Evolutionary conservation across 805 yeast species (phyloP).

Genomic region (Komagataella phaffii): DNA sequence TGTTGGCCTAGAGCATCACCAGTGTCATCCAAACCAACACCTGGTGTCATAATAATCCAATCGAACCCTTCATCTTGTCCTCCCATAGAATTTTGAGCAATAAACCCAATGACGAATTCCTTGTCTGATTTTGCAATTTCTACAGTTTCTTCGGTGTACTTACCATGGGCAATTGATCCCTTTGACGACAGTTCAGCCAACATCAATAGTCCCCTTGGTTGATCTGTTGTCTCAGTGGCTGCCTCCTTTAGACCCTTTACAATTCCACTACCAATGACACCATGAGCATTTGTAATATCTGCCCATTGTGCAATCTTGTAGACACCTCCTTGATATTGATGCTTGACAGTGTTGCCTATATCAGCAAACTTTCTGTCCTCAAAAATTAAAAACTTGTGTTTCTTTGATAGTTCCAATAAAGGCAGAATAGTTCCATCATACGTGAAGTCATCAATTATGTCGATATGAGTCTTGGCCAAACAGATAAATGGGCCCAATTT

Average conservation of each 20-base stretch:
- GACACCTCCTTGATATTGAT: constrained; percentile 85
- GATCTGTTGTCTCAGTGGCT: constrained; percentile 50
- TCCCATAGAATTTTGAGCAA: constrained; percentile 85
- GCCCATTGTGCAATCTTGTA: constrained; percentile 89
- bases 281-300: constrained; percentile 95
- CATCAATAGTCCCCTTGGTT: constrained; percentile 87
- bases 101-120: constrained; percentile 90
- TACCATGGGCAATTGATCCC: constrained; percentile 89
- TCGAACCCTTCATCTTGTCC: constrained; percentile 78
- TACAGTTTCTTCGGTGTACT: constrained; percentile 75
- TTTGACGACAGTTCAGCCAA: constrained; percentile 90
- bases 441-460: constrained; percentile 79
- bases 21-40: constrained; percentile 94
- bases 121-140: constrained; percentile 76
- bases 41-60: constrained; percentile 96
- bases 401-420: constrained; percentile 53
- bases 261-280: constrained; percentile 91
- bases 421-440: constrained; percentile 73
- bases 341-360: constrained; percentile 93
- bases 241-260: constrained; percentile 62
- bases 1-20: constrained; percentile 96
- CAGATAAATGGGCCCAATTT: constrained; percentile 85
- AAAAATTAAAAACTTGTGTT: constrained; percentile 81
- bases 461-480: constrained; percentile 88
- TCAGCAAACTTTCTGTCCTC: constrained; percentile 98